Percentiles rank a stretch among this genome's conserved stretches.
Evolutionary conservation across 2,329 filamentous ascomycete species (phyloP).

Genomic region (Colletotrichum liriopes): DNA sequence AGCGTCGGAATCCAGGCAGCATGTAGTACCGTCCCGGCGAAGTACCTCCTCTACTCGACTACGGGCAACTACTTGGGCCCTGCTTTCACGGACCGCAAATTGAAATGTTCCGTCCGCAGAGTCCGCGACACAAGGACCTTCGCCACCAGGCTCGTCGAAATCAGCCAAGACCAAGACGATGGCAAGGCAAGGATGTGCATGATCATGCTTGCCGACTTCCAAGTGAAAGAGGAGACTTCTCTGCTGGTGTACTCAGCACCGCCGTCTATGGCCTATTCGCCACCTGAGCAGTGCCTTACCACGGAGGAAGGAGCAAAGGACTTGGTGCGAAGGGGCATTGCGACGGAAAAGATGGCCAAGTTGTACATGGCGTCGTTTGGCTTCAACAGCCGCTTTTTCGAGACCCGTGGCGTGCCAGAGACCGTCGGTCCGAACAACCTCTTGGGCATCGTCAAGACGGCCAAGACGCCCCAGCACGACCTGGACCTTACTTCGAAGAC

Average conservation of each 20-base stretch:
- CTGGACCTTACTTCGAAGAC: slow-evolving; percentile 52
- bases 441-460: slow-evolving; percentile 56
- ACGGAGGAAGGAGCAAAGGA: slow-evolving; percentile 39
- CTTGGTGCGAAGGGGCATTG: slow-evolving; percentile 46
- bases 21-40: slow-evolving; percentile 52
- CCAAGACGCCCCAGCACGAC: slow-evolving; percentile 52
- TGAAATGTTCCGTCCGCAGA: slow-evolving; percentile 54
- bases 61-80: slow-evolving; percentile 64
- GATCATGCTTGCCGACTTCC: slow-evolving; percentile 64
- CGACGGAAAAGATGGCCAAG: slow-evolving; percentile 46
- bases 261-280: slow-evolving; percentile 52
- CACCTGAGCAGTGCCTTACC: slow-evolving; percentile 47
- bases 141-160: slow-evolving; percentile 61
- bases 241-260: slow-evolving; percentile 57
- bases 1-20: slow-evolving; percentile 60
- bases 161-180: slow-evolving; percentile 58
- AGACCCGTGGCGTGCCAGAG: slow-evolving; percentile 55
- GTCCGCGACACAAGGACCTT: slow-evolving; percentile 64
- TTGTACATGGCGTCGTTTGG: slow-evolving; percentile 50
- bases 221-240: slow-evolving; percentile 54
- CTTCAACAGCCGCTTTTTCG: slow-evolving; percentile 50
- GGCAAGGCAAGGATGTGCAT: slow-evolving; percentile 57
- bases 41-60: slow-evolving; percentile 61
- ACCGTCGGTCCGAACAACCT: slow-evolving; percentile 62
- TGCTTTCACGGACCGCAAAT: slow-evolving; percentile 55